Percentiles rank a stretch among this genome's conserved stretches.
phyloP scores from a whole-genome alignment of 2,329 filamentous ascomycete species.

The Sphaerulina musiva region DNA sequence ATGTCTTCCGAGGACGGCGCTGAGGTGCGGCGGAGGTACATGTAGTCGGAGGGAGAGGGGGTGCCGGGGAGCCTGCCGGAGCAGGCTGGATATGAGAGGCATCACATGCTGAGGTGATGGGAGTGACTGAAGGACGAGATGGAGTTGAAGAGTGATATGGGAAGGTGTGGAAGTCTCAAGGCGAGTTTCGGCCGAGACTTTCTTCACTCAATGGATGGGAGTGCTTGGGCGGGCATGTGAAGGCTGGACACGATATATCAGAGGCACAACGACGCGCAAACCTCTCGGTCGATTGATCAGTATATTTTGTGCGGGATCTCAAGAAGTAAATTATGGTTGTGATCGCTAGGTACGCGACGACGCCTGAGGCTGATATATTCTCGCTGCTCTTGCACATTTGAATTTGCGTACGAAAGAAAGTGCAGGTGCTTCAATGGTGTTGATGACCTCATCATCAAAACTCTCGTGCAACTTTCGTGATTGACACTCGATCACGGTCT shows the following conservation, averaged over 20 bases:
- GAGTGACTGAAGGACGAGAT: background rate
- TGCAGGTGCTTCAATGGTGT: no score
- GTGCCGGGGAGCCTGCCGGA: constrained; percentile 3
- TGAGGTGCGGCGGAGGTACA: background rate
- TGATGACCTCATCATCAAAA: background rate
- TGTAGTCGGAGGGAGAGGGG: background rate
- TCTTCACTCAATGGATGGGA: background rate
- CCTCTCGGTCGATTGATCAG: no score
- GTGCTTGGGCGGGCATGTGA: no score
- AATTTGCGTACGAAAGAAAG: no score
- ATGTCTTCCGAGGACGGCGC: background rate
- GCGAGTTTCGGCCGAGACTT: background rate
- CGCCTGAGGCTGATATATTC: no score
- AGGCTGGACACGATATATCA: no score
- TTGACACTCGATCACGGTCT: background rate
- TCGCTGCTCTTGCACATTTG: no score
- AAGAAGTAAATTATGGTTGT: no score
- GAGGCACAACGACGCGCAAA: no score
- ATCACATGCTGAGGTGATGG: constrained; percentile 21
- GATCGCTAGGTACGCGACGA: no score
- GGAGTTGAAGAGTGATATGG: background rate
- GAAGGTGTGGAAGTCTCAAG: background rate
- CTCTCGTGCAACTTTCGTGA: background rate
- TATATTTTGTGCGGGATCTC: no score
- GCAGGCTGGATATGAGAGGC: constrained; percentile 15